Conservation (phyloP, 2,329 filamentous ascomycete species). For the Colletotrichum sp. region DNA sequence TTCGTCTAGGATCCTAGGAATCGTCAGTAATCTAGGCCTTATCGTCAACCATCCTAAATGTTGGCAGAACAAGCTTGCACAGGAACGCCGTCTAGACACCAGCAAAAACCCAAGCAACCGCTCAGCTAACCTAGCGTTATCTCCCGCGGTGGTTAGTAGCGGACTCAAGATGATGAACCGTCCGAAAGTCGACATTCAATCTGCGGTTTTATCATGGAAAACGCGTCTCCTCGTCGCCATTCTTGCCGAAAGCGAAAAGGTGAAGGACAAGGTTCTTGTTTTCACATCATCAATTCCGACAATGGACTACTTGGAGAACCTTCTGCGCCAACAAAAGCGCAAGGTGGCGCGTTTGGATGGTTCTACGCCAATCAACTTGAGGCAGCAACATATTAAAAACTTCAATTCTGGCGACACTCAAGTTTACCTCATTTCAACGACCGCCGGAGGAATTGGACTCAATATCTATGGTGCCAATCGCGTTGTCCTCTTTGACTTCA, state of each 20-base stretch:
- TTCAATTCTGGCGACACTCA: conserved; percentile 68
- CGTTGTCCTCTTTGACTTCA: conserved; percentile 84
- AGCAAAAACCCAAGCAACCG: not conserved
- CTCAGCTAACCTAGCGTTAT: not conserved
- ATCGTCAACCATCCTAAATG: conserved; percentile 59
- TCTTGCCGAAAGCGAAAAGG: conserved; percentile 64
- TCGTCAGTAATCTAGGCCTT: conserved; percentile 43
- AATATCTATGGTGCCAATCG: conserved; percentile 87
- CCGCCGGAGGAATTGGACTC: conserved; percentile 80
- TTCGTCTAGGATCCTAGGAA: conserved; percentile 35
- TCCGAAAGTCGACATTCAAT: conserved; percentile 40
- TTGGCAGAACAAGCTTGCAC: conserved; percentile 42
- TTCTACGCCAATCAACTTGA: conserved; percentile 53
- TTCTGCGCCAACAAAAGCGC: conserved; percentile 56
- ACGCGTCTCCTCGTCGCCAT: conserved; percentile 71
- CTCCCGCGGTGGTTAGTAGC: conserved; percentile 8
- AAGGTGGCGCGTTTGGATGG: conserved; percentile 72
- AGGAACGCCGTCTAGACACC: conserved; percentile 7
- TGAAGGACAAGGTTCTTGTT: conserved; percentile 77
- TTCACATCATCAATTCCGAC: conserved; percentile 78
- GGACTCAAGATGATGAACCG: conserved; percentile 41
- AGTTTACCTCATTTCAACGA: conserved; percentile 83
- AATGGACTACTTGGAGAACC: conserved; percentile 69
- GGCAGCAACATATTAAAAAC: conserved; percentile 67
- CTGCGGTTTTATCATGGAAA: conserved; percentile 68